A percentile compares a stretch with the other conserved stretches of the same genome.
phyloP scores from a whole-genome alignment of 257 asterid genomes.

The Capsicum rhomboideum region DNA sequence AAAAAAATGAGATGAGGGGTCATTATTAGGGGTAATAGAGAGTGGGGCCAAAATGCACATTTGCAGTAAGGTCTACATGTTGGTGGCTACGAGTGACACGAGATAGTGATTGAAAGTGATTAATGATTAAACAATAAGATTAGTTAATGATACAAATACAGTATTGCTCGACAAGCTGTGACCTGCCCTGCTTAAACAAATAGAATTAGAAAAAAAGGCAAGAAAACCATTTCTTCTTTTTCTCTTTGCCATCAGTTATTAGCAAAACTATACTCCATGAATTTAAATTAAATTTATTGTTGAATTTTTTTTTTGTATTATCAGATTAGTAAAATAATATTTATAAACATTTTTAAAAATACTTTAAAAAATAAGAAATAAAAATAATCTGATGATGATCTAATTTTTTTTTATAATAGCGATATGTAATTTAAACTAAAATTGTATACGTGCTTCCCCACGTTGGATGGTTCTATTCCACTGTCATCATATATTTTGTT shows the following conservation, averaged over 20 bases:
- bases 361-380: not conserved
- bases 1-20: not conserved
- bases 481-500: conserved; percentile 24
- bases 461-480: conserved; percentile 23
- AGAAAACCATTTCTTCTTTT: conserved; percentile 6
- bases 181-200: conserved; percentile 20
- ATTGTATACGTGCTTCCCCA: not conserved
- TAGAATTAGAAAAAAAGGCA: not conserved
- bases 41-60: conserved; percentile 30
- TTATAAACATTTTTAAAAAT: not conserved
- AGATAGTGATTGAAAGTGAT: conserved; percentile 30
- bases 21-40: conserved; percentile 22
- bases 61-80: conserved; percentile 39
- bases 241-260: not conserved
- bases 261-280: not conserved
- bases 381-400: not conserved
- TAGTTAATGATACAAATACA: conserved; percentile 19
- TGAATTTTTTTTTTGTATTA: no score
- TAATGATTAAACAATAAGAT: conserved; percentile 16
- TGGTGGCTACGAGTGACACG: conserved; percentile 35
- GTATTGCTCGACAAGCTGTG: conserved; percentile 56
- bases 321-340: not conserved
- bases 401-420: no score
- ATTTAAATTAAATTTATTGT: no score
- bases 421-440: not conserved